Evolutionary conservation across 257 asterid genomes (phyloP), one percentile per base, ranked within the genome.

Genomic region (Hygrophila difformis): DNA sequence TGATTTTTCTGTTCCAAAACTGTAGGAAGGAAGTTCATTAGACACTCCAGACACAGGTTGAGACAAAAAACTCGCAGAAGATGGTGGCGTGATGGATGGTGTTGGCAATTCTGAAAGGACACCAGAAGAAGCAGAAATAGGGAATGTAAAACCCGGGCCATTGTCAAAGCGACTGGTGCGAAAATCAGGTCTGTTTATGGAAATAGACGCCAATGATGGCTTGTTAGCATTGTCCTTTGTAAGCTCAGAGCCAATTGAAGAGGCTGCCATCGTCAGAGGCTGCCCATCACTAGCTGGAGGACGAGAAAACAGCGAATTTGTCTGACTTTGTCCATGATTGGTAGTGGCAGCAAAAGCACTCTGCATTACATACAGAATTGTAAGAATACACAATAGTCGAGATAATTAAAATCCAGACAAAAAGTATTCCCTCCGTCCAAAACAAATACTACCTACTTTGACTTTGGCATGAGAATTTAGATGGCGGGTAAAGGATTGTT

Each of bases 81-180:
- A 41, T 9, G 73, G 68, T 53, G 95, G 92, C 58, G 62, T 54
- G 54, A 86, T 53, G 18, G 97, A 84, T 6, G 97, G 95, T 4
- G 95, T 84, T 35, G 95, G 95, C 9, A 88, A 95, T 67, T 84
- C 95, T 20, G 95, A 72, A 42, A 71, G 59, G 11, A 43, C 68
- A 41, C 82, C 79, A 0, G 82, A 61, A 57, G 79, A 57, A 36
- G 82, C 62, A 48, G 87, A 65, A 48, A 78, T 43, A 5, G 95
- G 97, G 54, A 88, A 88, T 47, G 79, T 68, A 70, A 88, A 88
- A 28, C 74, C 70, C 1, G 62, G 56, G 18, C 82, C 95, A 45
- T 70, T 74, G 33, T 78, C 92, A 0, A 74, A 68, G 39, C 64
- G 23, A 34, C 44, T 38, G 12, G 62, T 56, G 23, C 44, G 63